Evolutionary conservation across 495 filamentous ascomycete genomes (phyloP).

Genomic region (Penicillium chermesinum): DNA sequence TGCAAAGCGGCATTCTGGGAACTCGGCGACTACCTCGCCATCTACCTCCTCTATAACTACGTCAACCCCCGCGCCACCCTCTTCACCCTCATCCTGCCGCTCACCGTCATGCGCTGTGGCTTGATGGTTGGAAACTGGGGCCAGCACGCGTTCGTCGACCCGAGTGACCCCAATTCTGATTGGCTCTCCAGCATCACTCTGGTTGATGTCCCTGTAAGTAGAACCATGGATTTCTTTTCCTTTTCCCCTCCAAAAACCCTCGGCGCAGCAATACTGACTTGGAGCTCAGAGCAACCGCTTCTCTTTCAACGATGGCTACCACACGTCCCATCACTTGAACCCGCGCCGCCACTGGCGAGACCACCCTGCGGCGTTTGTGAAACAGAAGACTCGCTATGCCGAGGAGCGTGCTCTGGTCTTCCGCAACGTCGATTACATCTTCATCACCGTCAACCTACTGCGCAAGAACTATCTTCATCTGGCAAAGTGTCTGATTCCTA

Average conservation of each 20-base stretch:
- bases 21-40: slow-evolving; percentile 42
- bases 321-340: slow-evolving; percentile 73
- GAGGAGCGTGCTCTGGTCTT: slow-evolving; percentile 61
- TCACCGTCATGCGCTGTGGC: slow-evolving; percentile 54
- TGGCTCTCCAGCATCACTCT: slow-evolving; percentile 67
- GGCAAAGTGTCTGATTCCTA: slow-evolving; percentile 61
- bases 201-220: slow-evolving; percentile 64
- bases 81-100: slow-evolving; percentile 57
- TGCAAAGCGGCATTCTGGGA: slow-evolving; percentile 54
- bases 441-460: slow-evolving; percentile 57
- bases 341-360: slow-evolving; percentile 70
- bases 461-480: slow-evolving; percentile 59
- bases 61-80: slow-evolving; percentile 48
- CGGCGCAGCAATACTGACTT: slow-evolving; percentile 4
- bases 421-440: slow-evolving; percentile 65
- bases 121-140: slow-evolving; percentile 75
- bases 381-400: slow-evolving; percentile 54
- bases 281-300: slow-evolving; percentile 60
- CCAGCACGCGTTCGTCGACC: slow-evolving; percentile 69
- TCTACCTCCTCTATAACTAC: slow-evolving; percentile 44
- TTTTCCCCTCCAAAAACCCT: not conserved
- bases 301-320: slow-evolving; percentile 75
- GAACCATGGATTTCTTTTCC: no score
- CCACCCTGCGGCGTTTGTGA: slow-evolving; percentile 62
- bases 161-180: slow-evolving; percentile 61